Conservation (phyloP, 768 basidiomycete species). For the Neoboletus brunneissimus region DNA sequence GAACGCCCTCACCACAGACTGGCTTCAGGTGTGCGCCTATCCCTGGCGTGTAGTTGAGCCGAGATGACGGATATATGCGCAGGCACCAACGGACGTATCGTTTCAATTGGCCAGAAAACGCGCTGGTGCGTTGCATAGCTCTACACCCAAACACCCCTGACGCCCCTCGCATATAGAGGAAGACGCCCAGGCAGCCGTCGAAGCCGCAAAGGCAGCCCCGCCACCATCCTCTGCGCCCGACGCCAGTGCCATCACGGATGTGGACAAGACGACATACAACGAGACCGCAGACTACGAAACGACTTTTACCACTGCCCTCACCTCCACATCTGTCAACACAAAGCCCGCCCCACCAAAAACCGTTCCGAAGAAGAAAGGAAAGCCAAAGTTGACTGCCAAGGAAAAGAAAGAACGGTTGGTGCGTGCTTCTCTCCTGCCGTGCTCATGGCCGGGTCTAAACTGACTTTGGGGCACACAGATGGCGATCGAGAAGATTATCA, state of each 20-base stretch:
- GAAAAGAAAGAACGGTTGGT: conserved; percentile 84
- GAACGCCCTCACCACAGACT: conserved; percentile 92
- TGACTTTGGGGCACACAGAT: conserved; percentile 34
- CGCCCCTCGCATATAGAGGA: conserved; percentile 45
- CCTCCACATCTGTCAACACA: conserved; percentile 35
- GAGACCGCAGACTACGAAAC: conserved; percentile 34
- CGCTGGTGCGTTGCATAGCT: conserved; percentile 44
- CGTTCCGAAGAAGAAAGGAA: conserved; percentile 49
- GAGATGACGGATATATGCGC: not conserved
- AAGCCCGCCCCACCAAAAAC: conserved; percentile 41
- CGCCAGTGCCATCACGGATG: conserved; percentile 19
- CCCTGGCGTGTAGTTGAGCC: not conserved
- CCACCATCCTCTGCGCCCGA: conserved; percentile 24
- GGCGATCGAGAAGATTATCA: conserved; percentile 67
- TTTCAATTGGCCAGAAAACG: conserved; percentile 57
- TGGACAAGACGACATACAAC: conserved; percentile 30
- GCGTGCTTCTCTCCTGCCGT: conserved; percentile 18
- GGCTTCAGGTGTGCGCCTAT: conserved; percentile 62
- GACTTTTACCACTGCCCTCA: conserved; percentile 30
- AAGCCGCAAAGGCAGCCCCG: conserved; percentile 47
- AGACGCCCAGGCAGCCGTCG: conserved; percentile 50
- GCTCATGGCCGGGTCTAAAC: too few species aligned
- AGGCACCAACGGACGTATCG: conserved; percentile 63
- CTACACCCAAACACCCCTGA: not conserved
- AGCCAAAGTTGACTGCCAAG: conserved; percentile 68